Conservation (phyloP, 2,329 filamentous ascomycete genomes). For the Pleochaeta shiraiana region DNA sequence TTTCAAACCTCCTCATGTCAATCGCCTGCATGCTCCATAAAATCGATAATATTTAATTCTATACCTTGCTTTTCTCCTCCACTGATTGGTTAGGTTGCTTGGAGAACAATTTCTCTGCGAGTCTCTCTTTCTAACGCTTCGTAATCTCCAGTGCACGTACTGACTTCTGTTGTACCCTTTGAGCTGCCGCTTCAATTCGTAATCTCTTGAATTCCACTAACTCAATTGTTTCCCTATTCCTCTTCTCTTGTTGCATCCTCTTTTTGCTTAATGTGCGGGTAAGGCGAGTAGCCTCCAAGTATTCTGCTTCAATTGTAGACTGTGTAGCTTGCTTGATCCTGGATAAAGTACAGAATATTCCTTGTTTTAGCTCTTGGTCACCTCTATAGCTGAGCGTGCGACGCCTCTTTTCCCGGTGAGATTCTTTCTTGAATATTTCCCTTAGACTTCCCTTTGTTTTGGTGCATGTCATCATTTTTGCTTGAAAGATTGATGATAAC, state of each 20-base stretch:
- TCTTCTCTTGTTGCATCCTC: neutral
- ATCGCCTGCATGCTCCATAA: too few relatives aligned
- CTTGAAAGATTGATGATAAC: too few relatives aligned
- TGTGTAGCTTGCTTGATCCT: neutral
- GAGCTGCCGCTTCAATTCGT: neutral
- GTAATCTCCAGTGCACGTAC: neutral
- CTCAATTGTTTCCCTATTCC: neutral
- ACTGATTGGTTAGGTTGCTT: too few relatives aligned
- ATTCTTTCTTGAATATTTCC: too few relatives aligned
- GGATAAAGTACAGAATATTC: neutral
- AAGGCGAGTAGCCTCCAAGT: neutral
- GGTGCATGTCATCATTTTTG: too few relatives aligned
- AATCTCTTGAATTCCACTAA: neutral
- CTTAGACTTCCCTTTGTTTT: too few relatives aligned
- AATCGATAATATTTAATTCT: too few relatives aligned
- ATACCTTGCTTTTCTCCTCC: too few relatives aligned
- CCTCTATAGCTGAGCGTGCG: neutral
- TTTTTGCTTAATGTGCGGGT: neutral
- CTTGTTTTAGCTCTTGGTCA: neutral
- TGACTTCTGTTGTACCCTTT: neutral
- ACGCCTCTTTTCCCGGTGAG: neutral
- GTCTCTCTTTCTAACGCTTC: too few relatives aligned
- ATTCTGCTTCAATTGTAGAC: neutral
- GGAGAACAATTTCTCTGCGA: too few relatives aligned
- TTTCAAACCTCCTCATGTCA: too few relatives aligned